Evolutionary conservation across 495 filamentous ascomycete species (phyloP).

Genomic region (Aspergillus bertholletiae): DNA sequence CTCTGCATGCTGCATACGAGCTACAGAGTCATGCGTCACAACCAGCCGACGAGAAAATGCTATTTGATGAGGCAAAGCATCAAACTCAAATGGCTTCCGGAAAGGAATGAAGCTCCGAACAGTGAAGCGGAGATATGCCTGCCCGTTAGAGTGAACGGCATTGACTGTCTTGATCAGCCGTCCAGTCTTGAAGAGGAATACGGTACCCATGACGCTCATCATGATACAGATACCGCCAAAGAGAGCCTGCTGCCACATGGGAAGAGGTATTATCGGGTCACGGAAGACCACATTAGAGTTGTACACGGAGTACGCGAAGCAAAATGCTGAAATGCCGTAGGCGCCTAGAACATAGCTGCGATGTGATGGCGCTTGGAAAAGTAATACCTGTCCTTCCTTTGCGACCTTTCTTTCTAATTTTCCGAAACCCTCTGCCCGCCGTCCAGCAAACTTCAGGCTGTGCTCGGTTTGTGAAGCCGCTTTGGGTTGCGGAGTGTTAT

Average conservation of each 20-base stretch:
- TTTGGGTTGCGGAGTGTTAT: slow-evolving; percentile 7
- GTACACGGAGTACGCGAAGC: slow-evolving; percentile 53
- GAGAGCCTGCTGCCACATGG: slow-evolving; percentile 37
- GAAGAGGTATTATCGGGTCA: slow-evolving; percentile 29
- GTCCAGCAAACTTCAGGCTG: slow-evolving; percentile 23
- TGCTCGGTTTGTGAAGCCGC: slow-evolving; percentile 15
- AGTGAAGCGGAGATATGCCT: slow-evolving; percentile 30
- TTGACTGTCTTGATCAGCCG: slow-evolving; percentile 33
- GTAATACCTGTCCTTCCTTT: slow-evolving; percentile 35
- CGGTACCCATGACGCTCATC: slow-evolving; percentile 42
- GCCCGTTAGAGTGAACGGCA: slow-evolving; percentile 29
- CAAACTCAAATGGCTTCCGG: slow-evolving; percentile 33
- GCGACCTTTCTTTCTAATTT: slow-evolving; percentile 34
- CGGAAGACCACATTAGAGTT: slow-evolving; percentile 46
- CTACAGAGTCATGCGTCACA: slow-evolving; percentile 20
- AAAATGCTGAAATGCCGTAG: slow-evolving; percentile 53
- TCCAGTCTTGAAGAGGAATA: slow-evolving; percentile 35
- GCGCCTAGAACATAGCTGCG: slow-evolving; percentile 53
- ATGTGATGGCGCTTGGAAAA: slow-evolving; percentile 63
- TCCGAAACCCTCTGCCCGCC: slow-evolving; percentile 25
- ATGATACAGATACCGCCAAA: slow-evolving; percentile 39
- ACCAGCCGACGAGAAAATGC: slow-evolving; percentile 34
- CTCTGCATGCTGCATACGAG: slow-evolving; percentile 15
- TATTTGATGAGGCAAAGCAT: slow-evolving; percentile 36
- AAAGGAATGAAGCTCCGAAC: slow-evolving; percentile 44